Base-by-base conservation (phyloP, 805 yeast species). In the Kuraishia capsulata region DNA sequence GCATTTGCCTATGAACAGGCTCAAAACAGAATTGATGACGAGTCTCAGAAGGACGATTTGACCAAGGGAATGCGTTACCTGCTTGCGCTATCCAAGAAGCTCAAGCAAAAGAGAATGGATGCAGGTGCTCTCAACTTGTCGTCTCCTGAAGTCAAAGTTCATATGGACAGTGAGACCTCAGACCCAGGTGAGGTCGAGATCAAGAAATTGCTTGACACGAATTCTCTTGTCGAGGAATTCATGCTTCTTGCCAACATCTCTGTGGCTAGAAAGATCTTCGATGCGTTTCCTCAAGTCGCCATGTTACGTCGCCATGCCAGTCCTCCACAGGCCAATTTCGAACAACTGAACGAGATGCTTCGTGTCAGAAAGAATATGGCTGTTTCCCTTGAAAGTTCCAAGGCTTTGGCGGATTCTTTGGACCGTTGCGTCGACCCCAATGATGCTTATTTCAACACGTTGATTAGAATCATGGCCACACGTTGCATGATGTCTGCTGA, bases 401-500 rank as follows among this genome's bases (percentile, higher is more conserved):
- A 81, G 52, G 84, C 95, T 0, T 70, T 92, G 33, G 97, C 98
- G 2, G 96, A 89, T 52, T 88, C 97, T 16, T 67, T 92, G 37
- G 98, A 92, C 56, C 71, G 85, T 41, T 87, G 96, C 61, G 76
- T 65, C 25, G 97, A 90, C 58, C 74, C 79, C 19, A 54, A 73
- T 1, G 97, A 92, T 58, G 81, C 89, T 5, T 92, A 86, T 54
- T 87, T 92, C 72, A 92, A 92, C 61, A 92, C 97, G 0, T 69
- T 92, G 50, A 69, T 90, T 5, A 79, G 99, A 59, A 92, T 92
- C 47, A 82, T 92, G 95, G 92, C 97, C 5, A 92, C 99, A 0
- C 74, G 99, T 52, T 90, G 97, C 62, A 92, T 92, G 98, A 86
- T 88, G 83, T 96, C 98, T 2, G 99, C 99, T 2, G 97, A 90